phyloP scores from a whole-genome alignment of 129 eudicot species.

The Scalesia atractyloides region DNA sequence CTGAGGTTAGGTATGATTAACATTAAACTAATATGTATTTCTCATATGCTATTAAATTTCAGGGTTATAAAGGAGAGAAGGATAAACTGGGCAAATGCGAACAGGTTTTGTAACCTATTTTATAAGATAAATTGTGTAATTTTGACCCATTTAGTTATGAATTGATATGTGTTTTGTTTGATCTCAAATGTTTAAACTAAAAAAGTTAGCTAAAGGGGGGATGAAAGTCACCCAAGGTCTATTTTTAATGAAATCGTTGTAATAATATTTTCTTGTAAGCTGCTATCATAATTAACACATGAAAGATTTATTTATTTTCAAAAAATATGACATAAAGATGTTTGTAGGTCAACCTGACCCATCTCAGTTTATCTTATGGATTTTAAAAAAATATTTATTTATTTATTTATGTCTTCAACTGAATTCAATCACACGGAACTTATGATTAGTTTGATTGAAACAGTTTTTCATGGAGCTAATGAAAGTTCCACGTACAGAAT shows the following conservation, averaged over 20 bases:
- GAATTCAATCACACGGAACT: not conserved
- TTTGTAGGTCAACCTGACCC: not conserved
- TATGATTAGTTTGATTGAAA: constrained; percentile 13
- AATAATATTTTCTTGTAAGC: not conserved
- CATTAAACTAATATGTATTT: constrained; percentile 6
- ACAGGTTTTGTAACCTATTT: constrained; percentile 47
- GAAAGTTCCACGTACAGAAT: constrained; percentile 95
- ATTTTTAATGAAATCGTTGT: not conserved
- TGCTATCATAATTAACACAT: not conserved
- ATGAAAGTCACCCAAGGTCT: not conserved
- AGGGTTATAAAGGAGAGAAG: constrained; percentile 83
- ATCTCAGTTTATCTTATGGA: not conserved
- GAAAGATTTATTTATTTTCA: not conserved
- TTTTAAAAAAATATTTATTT: too few species aligned
- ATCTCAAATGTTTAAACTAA: not conserved
- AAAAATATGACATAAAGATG: not conserved
- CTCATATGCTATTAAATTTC: constrained; percentile 28
- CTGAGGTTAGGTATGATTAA: not conserved
- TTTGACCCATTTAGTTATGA: not conserved
- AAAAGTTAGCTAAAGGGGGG: not conserved
- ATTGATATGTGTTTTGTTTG: not conserved
- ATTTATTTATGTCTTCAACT: not conserved
- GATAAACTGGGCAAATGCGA: constrained; percentile 93
- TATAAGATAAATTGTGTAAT: not conserved
- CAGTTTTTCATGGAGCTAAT: constrained; percentile 95